These are phyloP conservation scores for Diutina scorzettiae DNA, from an alignment of 1,139 yeast species.

Conservation along the genomic window DNA sequence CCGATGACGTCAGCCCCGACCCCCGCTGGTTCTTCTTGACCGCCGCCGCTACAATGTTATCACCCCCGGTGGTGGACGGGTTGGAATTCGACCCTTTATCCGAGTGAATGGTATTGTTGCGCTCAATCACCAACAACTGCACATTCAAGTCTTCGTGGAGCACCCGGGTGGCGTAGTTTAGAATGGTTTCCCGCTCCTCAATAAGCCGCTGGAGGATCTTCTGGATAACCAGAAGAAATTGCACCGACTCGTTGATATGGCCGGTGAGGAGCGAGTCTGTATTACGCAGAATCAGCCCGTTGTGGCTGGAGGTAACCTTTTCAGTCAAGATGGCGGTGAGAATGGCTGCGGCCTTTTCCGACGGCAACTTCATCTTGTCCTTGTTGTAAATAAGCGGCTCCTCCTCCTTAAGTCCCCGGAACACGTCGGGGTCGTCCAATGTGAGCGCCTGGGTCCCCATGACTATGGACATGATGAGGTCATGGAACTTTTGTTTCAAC, in stretches of 20 bases:
- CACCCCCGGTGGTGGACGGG: constrained; percentile 15
- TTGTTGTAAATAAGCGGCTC: constrained; percentile 33
- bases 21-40: neutral
- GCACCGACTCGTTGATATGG: constrained; percentile 34
- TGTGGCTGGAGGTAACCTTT: constrained; percentile 28
- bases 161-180: constrained; percentile 64
- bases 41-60: constrained; percentile 9
- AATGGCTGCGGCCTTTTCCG: constrained; percentile 40
- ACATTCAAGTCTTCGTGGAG: constrained; percentile 65
- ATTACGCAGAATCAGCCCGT: constrained; percentile 36
- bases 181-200: constrained; percentile 56
- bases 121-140: constrained; percentile 46
- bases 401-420: constrained; percentile 49
- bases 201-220: constrained; percentile 43
- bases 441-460: constrained; percentile 64
- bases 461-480: constrained; percentile 45
- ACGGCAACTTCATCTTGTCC: constrained; percentile 26
- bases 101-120: constrained; percentile 41
- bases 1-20: constrained; percentile 10
- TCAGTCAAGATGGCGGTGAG: constrained; percentile 34
- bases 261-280: constrained; percentile 34
- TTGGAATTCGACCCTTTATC: constrained; percentile 15
- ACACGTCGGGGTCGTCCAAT: constrained; percentile 62
- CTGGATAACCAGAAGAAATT: constrained; percentile 32
- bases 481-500: constrained; percentile 63